Evolutionary conservation across 768 basidiomycete genomes (phyloP), one percentile per base, ranked within the genome.

Genomic region (Suillus subluteus): DNA sequence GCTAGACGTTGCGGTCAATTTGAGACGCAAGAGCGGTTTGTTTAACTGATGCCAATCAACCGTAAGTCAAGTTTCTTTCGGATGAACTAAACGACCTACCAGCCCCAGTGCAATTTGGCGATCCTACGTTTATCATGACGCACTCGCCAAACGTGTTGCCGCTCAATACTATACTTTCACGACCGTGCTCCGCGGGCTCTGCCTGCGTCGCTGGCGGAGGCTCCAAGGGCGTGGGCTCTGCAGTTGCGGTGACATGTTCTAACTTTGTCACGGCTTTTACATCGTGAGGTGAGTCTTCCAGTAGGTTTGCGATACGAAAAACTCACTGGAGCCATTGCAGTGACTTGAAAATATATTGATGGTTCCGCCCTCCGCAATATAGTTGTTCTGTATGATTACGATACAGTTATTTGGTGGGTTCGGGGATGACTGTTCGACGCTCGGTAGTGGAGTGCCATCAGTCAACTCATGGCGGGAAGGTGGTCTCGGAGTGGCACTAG

Each of bases 61-160:
- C 12, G 48, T 50, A 50, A 40, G 16, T 41, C 5, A 41, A 30
- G 15, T 23, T 6, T 40, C 13, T 41, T 3, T 11, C 9, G 26
- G 2, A 18, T 18, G 8, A 41, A 41, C 16, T 18, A 26, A 50
- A 18, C 9, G 58, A 12, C 58, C 26, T 40, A 41, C 40, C 7
- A 26, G 40, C 40, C 41, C 58, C 58, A 41, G 38, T 59, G 40
- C 40, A 59, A 12, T 41, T 16, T 30, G 23, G 40, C 1, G 58
- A 59, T 40, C 58, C 58, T 18, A 59, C 9, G 3, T 59, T 41
- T 26, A 59, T 59, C 58, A 59, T 59, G 16, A 59, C 40, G 2
- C 40, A 41, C 23, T 59, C 26, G 23, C 40, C 58, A 6, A 59
- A 59, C 9, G 5, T 26, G 40, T 59, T 59, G 9, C 58, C 40